phyloP scores from a whole-genome alignment of 306 rosid species.

The Ochetophila trinervis region DNA sequence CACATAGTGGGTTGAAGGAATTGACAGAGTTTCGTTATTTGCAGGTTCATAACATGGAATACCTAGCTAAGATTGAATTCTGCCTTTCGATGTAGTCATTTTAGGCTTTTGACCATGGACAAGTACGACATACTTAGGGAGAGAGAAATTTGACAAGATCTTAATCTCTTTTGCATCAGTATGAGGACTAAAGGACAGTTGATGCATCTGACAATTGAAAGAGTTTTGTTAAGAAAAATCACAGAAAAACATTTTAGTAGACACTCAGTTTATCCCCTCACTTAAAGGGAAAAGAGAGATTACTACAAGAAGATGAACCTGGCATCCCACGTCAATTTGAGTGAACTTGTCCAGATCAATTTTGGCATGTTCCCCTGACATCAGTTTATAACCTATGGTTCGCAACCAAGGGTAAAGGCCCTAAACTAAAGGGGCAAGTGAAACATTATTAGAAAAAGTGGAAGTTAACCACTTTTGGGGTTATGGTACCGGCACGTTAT shows the following conservation, averaged over 20 bases:
- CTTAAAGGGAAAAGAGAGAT: background rate
- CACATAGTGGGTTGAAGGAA: slow-evolving; percentile 52
- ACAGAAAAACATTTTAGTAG: background rate
- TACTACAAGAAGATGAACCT: slow-evolving; percentile 46
- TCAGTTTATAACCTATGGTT: slow-evolving; percentile 60
- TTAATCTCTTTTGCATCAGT: slow-evolving; percentile 94
- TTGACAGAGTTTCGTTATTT: slow-evolving; percentile 57
- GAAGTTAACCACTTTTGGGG: no score
- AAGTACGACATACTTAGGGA: slow-evolving; percentile 81
- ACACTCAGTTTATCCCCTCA: background rate
- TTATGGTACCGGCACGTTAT: no score
- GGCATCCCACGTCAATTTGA: slow-evolving; percentile 72
- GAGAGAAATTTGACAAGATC: slow-evolving; percentile 85
- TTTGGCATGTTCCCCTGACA: slow-evolving; percentile 69
- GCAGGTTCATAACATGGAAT: slow-evolving; percentile 76
- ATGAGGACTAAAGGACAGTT: slow-evolving; percentile 89
- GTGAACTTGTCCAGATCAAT: slow-evolving; percentile 69
- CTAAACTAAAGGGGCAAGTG: no score
- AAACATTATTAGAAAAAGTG: no score
- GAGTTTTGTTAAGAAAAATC: background rate
- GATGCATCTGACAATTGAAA: slow-evolving; percentile 69
- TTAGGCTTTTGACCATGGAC: slow-evolving; percentile 93
- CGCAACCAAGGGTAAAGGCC: no score
- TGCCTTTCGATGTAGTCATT: slow-evolving; percentile 68
- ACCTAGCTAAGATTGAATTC: slow-evolving; percentile 74